Evolutionary conservation across 768 basidiomycete genomes (phyloP).

Genomic region (Rhodotorula kratochvilovae): DNA sequence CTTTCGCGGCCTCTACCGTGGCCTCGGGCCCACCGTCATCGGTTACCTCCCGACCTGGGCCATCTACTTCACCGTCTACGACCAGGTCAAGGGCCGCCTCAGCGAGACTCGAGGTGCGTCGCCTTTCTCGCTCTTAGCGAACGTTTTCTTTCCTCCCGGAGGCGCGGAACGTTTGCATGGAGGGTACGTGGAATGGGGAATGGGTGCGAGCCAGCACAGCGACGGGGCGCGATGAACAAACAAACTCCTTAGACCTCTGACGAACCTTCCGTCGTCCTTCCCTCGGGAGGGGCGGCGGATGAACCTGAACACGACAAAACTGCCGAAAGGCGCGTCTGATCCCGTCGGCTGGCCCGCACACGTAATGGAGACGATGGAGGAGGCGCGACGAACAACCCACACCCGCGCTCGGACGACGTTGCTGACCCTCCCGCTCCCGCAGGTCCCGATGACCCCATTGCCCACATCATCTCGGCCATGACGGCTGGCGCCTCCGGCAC

Average conservation of each 20-base stretch:
- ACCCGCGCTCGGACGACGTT: neutral
- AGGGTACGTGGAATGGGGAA: no score
- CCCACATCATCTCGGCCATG: slow-evolving; percentile 91
- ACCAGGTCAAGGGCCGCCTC: slow-evolving; percentile 72
- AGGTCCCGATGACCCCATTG: slow-evolving; percentile 31
- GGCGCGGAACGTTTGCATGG: no score
- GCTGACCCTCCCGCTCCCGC: neutral
- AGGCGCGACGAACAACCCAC: neutral
- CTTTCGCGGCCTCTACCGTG: slow-evolving; percentile 84
- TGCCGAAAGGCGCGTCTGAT: slow-evolving; percentile 40
- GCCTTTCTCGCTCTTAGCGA: slow-evolving; percentile 48
- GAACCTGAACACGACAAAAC: slow-evolving; percentile 34
- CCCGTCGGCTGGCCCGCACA: neutral
- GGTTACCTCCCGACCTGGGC: slow-evolving; percentile 99
- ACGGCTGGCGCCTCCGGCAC: slow-evolving; percentile 88
- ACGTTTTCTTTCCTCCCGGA: slow-evolving; percentile 44
- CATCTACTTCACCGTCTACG: slow-evolving; percentile 97
- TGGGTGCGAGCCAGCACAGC: neutral
- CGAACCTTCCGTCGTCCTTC: slow-evolving; percentile 35
- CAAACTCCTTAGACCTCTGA: slow-evolving; percentile 43
- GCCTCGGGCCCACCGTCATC: slow-evolving; percentile 91
- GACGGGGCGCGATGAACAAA: slow-evolving; percentile 31
- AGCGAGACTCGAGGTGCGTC: slow-evolving; percentile 33
- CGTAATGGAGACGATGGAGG: no score
- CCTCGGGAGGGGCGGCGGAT: slow-evolving; percentile 10